Conservation (phyloP, 2,329 filamentous ascomycete genomes). For the Colletotrichum costaricense region DNA sequence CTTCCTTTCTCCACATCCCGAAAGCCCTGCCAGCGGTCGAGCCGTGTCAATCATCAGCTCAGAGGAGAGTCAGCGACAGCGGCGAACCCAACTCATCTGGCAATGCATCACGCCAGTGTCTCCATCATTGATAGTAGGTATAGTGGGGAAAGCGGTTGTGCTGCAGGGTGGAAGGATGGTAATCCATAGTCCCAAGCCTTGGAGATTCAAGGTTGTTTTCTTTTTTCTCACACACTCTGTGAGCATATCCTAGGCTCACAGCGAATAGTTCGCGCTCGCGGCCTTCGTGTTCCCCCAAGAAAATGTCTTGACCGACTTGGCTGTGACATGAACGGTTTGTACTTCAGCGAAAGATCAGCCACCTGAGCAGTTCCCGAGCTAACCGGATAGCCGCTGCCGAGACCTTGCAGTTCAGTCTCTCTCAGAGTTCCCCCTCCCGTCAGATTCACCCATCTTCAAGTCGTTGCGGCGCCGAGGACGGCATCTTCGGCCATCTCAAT, state of each 20-base stretch:
- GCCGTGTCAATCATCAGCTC: not conserved
- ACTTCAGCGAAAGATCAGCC: not conserved
- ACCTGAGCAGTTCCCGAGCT: constrained; percentile 15
- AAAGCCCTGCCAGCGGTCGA: not conserved
- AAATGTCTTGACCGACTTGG: constrained; percentile 19
- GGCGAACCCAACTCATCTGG: not conserved
- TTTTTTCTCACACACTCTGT: not conserved
- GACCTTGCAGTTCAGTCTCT: not conserved
- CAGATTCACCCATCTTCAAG: not conserved
- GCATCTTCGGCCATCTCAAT: not conserved
- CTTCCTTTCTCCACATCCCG: constrained; percentile 16
- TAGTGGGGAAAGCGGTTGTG: not conserved
- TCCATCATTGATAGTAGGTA: not conserved
- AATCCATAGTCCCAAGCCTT: not conserved
- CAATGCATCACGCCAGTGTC: constrained; percentile 23
- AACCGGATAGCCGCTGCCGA: constrained; percentile 34
- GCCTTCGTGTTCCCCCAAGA: not conserved
- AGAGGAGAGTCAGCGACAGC: not conserved
- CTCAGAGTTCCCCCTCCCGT: not conserved
- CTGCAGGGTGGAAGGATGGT: not conserved
- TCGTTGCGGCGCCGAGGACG: not conserved
- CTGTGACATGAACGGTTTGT: constrained; percentile 17
- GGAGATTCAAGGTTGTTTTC: not conserved
- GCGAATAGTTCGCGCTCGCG: not conserved
- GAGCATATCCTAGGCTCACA: not conserved